Conservation (phyloP, 768 basidiomycete species). For the Amanita exitialis region DNA sequence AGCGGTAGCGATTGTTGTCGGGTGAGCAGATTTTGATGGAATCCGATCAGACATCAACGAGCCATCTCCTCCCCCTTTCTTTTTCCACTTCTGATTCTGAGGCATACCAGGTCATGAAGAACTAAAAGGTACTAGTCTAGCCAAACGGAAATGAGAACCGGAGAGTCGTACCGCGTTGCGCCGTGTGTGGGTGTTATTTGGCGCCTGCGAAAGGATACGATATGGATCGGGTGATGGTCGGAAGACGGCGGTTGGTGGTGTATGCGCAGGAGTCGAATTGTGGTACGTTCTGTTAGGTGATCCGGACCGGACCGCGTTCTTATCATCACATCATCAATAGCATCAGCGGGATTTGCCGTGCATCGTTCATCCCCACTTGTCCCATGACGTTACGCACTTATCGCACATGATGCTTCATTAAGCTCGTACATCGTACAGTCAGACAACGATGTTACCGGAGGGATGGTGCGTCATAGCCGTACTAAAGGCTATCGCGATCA, state of each 20-base stretch:
- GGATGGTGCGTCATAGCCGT: background rate
- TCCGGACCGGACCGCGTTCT: no score
- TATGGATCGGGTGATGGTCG: no score
- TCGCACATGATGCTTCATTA: background rate
- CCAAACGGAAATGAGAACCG: no score
- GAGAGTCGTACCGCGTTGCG: no score
- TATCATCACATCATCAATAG: no score
- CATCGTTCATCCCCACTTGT: background rate
- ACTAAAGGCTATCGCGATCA: background rate
- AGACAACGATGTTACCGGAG: background rate
- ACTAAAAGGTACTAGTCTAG: no score
- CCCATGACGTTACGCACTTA: background rate
- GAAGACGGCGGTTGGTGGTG: no score
- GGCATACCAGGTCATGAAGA: no score
- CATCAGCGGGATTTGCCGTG: background rate
- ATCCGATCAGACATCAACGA: slow-evolving; percentile 50
- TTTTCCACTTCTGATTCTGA: slow-evolving; percentile 29
- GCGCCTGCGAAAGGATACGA: no score
- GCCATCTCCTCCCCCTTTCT: slow-evolving; percentile 7
- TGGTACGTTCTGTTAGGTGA: no score
- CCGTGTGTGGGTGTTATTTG: no score
- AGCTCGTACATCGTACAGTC: background rate
- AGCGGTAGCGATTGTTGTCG: background rate
- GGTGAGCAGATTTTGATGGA: slow-evolving; percentile 18
- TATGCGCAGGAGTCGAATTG: no score